Base-by-base conservation (phyloP, 805 yeast species). In the Deakozyma indianensis region DNA sequence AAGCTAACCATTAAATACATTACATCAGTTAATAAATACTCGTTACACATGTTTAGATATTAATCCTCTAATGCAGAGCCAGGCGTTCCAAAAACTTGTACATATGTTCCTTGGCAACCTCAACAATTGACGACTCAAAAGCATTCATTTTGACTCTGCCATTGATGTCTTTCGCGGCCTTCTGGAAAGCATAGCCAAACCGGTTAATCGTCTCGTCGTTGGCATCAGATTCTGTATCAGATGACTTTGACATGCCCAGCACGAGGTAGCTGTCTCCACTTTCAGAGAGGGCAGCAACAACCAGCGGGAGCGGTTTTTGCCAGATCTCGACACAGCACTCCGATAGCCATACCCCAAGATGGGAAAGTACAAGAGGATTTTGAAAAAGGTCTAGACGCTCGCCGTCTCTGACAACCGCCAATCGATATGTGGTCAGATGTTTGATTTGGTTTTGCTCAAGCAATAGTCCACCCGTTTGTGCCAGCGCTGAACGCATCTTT, bases 91-190 rank as follows among this genome's bases (percentile, higher is more conserved):
- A 64, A 57, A 92, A 92, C 43, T 95, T 84, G 3, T 86, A 70
- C 50, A 92, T 66, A 59, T 92, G 98, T 43, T 88, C 95, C 56
- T 79, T 81, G 48, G 85, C 66, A 40, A 92, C 79, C 64, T 92
- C 96, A 41, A 92, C 86, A 21, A 92, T 84, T 2, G 96, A 78
- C 51, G 94, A 83, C 59, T 92, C 97, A 63, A 92, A 92, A 56
- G 95, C 86, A 60, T 92, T 97, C 50, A 92, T 83, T 55, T 90
- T 73, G 18, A 87, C 87, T 53, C 83, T 78, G 2, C 96, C 96
- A 38, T 87, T 90, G 3, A 95, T 83, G 20, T 75, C 75, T 41
- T 70, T 71, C 1, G 96, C 92, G 23, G 88, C 84, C 51, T 80
- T 82, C 60, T 86, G 96, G 61, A 92, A 92, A 28, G 95, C 95